Conservation (phyloP, 148 eudicot genomes). For the Diospyros kaki region DNA sequence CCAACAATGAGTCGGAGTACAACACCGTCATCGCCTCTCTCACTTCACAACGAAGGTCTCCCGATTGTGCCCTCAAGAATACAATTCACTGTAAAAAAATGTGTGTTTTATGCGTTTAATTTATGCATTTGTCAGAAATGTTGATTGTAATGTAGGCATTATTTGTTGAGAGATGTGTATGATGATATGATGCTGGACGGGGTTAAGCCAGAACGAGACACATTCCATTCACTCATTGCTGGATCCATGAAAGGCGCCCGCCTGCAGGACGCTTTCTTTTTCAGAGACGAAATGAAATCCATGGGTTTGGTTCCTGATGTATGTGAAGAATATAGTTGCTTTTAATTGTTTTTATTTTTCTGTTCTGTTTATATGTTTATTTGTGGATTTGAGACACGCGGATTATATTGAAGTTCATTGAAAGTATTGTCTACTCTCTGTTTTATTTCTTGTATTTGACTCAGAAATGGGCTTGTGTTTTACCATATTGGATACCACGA, state of each 20-base stretch:
- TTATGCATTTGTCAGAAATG: not conserved
- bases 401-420: not conserved
- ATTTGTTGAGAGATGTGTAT: conserved; percentile 83
- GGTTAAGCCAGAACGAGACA: conserved; percentile 80
- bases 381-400: not conserved
- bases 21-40: conserved; percentile 69
- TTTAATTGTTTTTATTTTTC: not conserved
- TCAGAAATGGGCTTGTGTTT: not conserved
- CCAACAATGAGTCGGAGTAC: conserved; percentile 65
- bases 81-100: no score
- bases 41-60: conserved; percentile 67
- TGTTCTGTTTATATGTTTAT: not conserved
- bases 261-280: conserved; percentile 82
- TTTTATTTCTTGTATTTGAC: not conserved
- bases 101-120: no score
- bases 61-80: not conserved
- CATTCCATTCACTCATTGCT: conserved; percentile 65
- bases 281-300: conserved; percentile 74
- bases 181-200: conserved; percentile 97
- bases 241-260: conserved; percentile 81
- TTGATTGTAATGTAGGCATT: conserved; percentile 36
- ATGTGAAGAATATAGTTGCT: conserved; percentile 20
- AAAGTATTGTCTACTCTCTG: not conserved
- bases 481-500: not conserved
- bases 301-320: conserved; percentile 98